Percentiles rank a stretch among this genome's conserved stretches.
These are phyloP conservation scores for Phytophthora syringae DNA, from an alignment of 352 stramenopile genomes.

Conservation along the genomic window DNA sequence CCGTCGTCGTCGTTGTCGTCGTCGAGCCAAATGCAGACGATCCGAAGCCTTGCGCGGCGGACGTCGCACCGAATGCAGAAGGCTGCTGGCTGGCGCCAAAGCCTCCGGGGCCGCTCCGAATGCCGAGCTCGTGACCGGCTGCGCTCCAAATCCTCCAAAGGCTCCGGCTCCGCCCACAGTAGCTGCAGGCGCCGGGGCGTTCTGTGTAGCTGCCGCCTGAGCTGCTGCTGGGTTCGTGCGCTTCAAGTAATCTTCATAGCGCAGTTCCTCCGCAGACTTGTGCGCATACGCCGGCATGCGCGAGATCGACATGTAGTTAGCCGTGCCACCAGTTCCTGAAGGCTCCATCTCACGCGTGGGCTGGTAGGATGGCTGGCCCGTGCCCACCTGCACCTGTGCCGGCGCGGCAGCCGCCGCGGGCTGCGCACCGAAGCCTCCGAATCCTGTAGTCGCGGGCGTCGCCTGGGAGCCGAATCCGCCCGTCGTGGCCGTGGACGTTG, in stretches of 20 bases:
- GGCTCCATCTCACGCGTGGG: slow-evolving; percentile 67
- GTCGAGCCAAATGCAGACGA: slow-evolving; percentile 44
- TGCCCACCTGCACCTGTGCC: slow-evolving; percentile 66
- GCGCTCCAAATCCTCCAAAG: slow-evolving; percentile 51
- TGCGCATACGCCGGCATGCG: slow-evolving; percentile 74
- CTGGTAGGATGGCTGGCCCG: slow-evolving; percentile 75
- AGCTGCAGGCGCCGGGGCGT: slow-evolving; percentile 43
- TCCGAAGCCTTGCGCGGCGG: slow-evolving; percentile 44
- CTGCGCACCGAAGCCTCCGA: slow-evolving; percentile 51
- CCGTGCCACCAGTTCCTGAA: slow-evolving; percentile 58
- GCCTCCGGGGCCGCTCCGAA: slow-evolving; percentile 49
- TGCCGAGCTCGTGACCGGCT: slow-evolving; percentile 38
- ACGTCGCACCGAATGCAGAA: slow-evolving; percentile 46
- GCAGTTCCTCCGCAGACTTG: slow-evolving; percentile 80
- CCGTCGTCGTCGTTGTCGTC: slow-evolving; percentile 20
- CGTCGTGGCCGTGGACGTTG: slow-evolving; percentile 38
- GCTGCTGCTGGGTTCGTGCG: slow-evolving; percentile 63
- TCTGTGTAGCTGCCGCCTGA: slow-evolving; percentile 50
- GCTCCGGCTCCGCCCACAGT: slow-evolving; percentile 45
- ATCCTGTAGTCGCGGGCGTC: slow-evolving; percentile 37
- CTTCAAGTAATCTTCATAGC: slow-evolving; percentile 85
- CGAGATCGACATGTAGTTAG: slow-evolving; percentile 74
- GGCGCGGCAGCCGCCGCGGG: slow-evolving; percentile 20
- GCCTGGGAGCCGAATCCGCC: slow-evolving; percentile 56
- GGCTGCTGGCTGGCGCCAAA: slow-evolving; percentile 41